Percentiles rank a stretch among this genome's conserved stretches.
Conservation (phyloP, 176 grass and related monocot genomes). For the Miscanthus lutarioriparius region DNA sequence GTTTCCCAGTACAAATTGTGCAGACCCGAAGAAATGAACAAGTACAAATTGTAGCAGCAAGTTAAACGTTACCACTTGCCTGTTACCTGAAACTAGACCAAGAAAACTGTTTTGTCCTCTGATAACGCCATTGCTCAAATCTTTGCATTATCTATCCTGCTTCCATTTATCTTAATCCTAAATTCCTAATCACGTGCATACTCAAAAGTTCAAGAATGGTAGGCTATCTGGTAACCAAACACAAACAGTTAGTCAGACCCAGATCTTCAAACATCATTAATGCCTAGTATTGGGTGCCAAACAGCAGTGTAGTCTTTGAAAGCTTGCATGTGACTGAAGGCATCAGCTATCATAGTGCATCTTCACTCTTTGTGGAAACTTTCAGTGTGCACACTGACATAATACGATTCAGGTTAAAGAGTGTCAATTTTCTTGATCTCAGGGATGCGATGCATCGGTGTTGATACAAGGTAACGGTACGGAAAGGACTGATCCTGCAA, state of each 20-base stretch:
- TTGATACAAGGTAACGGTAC: slow-evolving; percentile 75
- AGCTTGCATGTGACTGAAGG: neutral
- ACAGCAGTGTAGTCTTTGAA: neutral
- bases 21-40: neutral
- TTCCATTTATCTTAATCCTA: neutral
- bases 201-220: neutral
- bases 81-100: neutral
- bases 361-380: neutral
- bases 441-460: slow-evolving; percentile 96
- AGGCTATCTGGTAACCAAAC: neutral
- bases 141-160: neutral
- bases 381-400: neutral
- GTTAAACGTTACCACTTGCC: neutral
- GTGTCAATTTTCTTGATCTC: slow-evolving; percentile 18
- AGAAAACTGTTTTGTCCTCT: neutral
- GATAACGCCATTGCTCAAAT: slow-evolving; percentile 6
- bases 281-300: neutral
- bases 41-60: neutral
- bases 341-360: neutral
- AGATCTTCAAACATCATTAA: neutral
- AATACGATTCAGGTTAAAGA: neutral
- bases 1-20: neutral
- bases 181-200: neutral
- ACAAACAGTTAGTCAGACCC: neutral
- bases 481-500: slow-evolving; percentile 84